Base-by-base conservation (phyloP, 768 basidiomycete species). In the Mycena maculata region DNA sequence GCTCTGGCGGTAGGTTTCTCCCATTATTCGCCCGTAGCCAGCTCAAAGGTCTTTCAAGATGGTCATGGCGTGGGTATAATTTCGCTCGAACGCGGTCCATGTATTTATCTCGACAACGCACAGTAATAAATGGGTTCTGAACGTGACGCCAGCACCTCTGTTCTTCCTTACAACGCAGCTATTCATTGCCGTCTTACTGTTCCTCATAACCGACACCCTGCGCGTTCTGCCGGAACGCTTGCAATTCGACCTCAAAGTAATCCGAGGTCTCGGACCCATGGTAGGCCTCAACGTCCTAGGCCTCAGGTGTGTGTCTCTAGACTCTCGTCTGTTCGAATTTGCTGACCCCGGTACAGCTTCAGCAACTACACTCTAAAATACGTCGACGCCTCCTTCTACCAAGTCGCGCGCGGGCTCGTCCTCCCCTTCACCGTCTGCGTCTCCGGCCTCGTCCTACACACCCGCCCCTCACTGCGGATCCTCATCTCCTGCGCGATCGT, bases 351-450 rank as follows among this genome's bases (percentile, higher is more conserved):
- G 13, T n/a, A 31, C 75, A 94, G 93, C 73, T 91, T 93, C 75
- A 93, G 93, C 79, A 96, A 96, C 77, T 95, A 90, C 75, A 95
- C 92, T 42, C 86, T 96, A 64, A 94, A 95, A 88, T 94, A 92
- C 74, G 96, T 98, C 71, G 95, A 96, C 62, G 94, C 94, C 15
- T 96, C 95, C 0, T 95, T 97, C 79, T 96, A 97, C 78, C 96
- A 97, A 82, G 92, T 99, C 68, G 96, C 96, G 0, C 91, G 96
- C 18, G 96, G 96, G 12, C 86, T 99, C 66, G 88, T 99, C 30
- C 89, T 99, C 25, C 96, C 97, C 0, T 92, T 95, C 84, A 99
- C 97, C 20, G 95, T 98, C 72, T 82, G 83, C 73, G 91, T 94
- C n/a, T 96, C 96, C 44, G 92, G 87, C 77, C 28, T 93, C 73